Evolutionary conservation across 441 rosid genomes (phyloP).

Genomic region (Populus hybrid): DNA sequence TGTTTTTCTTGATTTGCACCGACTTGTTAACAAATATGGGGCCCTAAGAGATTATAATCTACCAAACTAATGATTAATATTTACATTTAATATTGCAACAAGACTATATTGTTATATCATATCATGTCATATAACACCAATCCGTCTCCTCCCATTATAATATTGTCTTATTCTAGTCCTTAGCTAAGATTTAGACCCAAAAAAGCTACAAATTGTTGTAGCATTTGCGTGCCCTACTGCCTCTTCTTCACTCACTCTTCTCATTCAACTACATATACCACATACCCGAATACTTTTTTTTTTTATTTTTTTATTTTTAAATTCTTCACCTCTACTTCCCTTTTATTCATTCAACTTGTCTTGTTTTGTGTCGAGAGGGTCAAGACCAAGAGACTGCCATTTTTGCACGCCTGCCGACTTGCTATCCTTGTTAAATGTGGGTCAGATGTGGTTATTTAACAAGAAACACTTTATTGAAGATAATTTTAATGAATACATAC

Average conservation of each 20-base stretch:
- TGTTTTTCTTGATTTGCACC: background rate
- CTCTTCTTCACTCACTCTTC: background rate
- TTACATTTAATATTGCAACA: slow-evolving; percentile 1
- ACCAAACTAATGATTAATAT: slow-evolving; percentile 9
- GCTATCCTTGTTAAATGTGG: slow-evolving; percentile 8
- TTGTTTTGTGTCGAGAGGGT: background rate
- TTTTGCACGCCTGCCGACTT: slow-evolving; percentile 10
- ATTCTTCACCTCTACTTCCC: background rate
- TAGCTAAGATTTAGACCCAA: background rate
- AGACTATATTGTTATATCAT: background rate
- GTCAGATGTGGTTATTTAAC: background rate
- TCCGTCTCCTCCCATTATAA: background rate
- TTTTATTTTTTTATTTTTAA: too few relatives aligned
- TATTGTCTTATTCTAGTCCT: background rate
- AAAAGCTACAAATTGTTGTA: background rate
- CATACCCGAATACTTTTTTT: background rate
- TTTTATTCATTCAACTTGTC: background rate
- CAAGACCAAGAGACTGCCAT: background rate
- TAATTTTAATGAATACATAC: background rate
- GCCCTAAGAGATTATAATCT: background rate
- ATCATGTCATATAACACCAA: background rate
- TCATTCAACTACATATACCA: background rate
- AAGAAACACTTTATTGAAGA: background rate
- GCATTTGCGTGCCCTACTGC: slow-evolving; percentile 1
- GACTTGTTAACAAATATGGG: background rate